phyloP scores from a whole-genome alignment of 1,139 yeast genomes.

The Spencermartinsiella ligniputridi region DNA sequence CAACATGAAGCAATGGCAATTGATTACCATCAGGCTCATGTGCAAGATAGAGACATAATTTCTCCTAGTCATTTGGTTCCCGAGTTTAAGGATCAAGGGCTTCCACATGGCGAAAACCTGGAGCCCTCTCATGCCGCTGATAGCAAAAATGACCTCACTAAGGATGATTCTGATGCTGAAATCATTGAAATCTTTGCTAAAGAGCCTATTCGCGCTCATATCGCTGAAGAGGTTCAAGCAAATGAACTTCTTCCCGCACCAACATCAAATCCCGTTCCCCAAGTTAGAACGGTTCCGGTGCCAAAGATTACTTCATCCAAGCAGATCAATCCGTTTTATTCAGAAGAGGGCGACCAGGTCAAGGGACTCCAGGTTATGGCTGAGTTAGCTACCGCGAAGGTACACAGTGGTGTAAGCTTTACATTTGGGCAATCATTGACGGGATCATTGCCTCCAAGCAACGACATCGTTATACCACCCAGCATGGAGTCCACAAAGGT shows the following conservation, averaged over 20 bases:
- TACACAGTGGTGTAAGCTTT: background rate
- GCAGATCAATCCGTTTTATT: constrained; percentile 1
- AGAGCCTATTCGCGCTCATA: background rate
- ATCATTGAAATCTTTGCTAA: background rate
- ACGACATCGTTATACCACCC: background rate
- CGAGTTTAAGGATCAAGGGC: no score
- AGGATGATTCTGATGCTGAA: constrained; percentile 1
- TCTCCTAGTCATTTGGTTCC: no score
- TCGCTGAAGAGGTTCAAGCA: no score
- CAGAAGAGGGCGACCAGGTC: background rate
- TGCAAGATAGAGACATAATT: no score
- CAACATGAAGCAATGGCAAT: no score
- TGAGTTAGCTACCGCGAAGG: background rate
- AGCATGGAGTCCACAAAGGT: background rate
- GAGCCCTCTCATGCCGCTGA: no score
- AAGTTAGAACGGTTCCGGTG: background rate
- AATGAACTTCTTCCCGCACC: background rate
- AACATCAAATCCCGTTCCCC: background rate
- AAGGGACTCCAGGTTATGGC: background rate
- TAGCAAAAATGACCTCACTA: no score
- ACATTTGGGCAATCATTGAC: background rate
- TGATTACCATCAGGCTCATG: no score
- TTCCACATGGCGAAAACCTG: no score
- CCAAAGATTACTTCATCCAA: background rate
- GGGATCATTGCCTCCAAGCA: background rate